Conservation (phyloP, 192 early-diverging fungal genomes). For the Entomortierella beljakovae region DNA sequence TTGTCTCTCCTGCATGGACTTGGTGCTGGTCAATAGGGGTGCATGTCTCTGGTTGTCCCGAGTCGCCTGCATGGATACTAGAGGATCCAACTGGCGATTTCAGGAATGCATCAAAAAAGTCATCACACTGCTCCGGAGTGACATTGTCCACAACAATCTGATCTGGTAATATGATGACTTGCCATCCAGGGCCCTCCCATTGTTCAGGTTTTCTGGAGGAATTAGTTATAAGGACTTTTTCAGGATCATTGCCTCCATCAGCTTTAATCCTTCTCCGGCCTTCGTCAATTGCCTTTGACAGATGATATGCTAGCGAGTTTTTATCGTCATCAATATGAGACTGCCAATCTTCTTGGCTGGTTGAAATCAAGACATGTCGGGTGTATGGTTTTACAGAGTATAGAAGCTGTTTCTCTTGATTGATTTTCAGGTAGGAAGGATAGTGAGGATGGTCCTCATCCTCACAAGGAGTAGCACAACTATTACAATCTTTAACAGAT, state of each 20-base stretch:
- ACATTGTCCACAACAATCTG: slow-evolving; percentile 45
- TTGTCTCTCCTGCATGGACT: slow-evolving; percentile 15
- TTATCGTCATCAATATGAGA: slow-evolving; percentile 63
- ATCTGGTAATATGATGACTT: slow-evolving; percentile 37
- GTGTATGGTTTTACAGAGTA: slow-evolving; percentile 66
- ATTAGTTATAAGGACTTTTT: slow-evolving; percentile 29
- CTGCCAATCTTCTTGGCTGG: slow-evolving; percentile 62
- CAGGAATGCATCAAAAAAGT: slow-evolving; percentile 48
- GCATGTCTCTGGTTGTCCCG: not conserved
- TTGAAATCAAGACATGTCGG: slow-evolving; percentile 68
- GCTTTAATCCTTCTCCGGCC: slow-evolving; percentile 15
- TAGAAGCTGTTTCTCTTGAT: slow-evolving; percentile 49
- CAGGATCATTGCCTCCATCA: not conserved
- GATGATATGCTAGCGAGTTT: slow-evolving; percentile 52
- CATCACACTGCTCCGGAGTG: slow-evolving; percentile 37
- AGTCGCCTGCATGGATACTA: too few species aligned
- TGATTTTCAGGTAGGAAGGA: slow-evolving; percentile 65
- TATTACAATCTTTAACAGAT: slow-evolving; percentile 26
- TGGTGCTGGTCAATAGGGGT: not conserved
- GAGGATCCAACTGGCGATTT: slow-evolving; percentile 14
- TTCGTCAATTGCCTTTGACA: slow-evolving; percentile 44
- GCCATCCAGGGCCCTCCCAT: slow-evolving; percentile 47
- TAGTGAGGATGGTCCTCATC: slow-evolving; percentile 55
- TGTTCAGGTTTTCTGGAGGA: slow-evolving; percentile 31
- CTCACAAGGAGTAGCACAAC: slow-evolving; percentile 29